A percentile compares a stretch with the other conserved stretches of the same genome.
Conservation (phyloP, 192 early-diverging fungal genomes). For the Coemansia sp. region DNA sequence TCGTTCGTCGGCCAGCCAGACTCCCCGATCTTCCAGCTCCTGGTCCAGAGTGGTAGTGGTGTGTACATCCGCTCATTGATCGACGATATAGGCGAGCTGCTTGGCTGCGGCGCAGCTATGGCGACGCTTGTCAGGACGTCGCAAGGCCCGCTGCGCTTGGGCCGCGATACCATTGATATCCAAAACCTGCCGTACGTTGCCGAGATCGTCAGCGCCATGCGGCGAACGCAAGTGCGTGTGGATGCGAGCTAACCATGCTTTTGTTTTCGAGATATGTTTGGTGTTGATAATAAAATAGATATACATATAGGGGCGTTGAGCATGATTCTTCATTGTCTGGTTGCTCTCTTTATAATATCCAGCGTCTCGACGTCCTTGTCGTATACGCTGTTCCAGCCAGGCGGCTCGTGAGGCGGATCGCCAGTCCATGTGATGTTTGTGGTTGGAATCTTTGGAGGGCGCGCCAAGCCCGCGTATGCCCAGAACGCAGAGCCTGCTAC, state of each 20-base stretch:
- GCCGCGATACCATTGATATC: slow-evolving; percentile 45
- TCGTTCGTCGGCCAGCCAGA: slow-evolving; percentile 25
- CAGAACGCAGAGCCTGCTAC: slow-evolving; percentile 62
- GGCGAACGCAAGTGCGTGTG: slow-evolving; percentile 4
- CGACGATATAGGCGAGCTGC: slow-evolving; percentile 59
- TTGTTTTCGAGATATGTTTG: too few relatives aligned
- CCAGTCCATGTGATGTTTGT: slow-evolving; percentile 52
- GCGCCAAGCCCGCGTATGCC: slow-evolving; percentile 60
- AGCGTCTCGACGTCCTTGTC: slow-evolving; percentile 52
- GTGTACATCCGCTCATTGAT: slow-evolving; percentile 73
- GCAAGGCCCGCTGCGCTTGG: slow-evolving; percentile 58
- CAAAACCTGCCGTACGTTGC: slow-evolving; percentile 40
- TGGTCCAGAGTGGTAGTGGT: slow-evolving; percentile 65
- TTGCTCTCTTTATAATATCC: slow-evolving; percentile 8
- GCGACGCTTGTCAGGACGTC: slow-evolving; percentile 59
- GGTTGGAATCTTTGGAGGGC: slow-evolving; percentile 42
- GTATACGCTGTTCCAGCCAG: slow-evolving; percentile 68
- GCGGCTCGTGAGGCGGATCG: slow-evolving; percentile 60
- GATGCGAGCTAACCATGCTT: not conserved
- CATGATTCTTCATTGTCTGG: too few relatives aligned
- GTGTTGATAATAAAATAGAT: not conserved
- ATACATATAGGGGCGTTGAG: too few relatives aligned
- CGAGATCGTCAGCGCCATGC: slow-evolving; percentile 25
- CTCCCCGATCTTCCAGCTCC: slow-evolving; percentile 56
- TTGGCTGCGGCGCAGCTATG: slow-evolving; percentile 65